Base-by-base conservation (phyloP, 352 stramenopile genomes). In the Saprolegnia diclina region DNA sequence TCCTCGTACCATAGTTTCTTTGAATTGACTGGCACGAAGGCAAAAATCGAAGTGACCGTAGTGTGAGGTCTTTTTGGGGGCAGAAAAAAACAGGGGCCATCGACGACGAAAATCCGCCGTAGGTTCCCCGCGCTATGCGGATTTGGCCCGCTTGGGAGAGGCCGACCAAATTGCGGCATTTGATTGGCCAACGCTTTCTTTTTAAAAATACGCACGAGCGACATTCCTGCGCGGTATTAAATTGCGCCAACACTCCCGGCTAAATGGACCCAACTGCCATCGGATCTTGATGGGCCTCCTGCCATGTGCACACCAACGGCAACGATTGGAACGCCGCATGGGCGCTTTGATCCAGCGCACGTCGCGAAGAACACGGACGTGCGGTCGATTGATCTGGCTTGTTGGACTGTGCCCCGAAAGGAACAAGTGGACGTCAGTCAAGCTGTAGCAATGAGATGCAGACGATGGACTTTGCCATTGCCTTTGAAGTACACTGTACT, bases 1-100 rank as follows among this genome's bases (percentile, higher is more conserved):
- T 48, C 24, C 57, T 1, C 37, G 18, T 66, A 66, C 57, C 57
- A 66, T 66, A 35, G 24, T 61, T 48, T 48, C 42, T 66, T 29
- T n/a, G 35, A 66, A 66, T 66, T 66, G 57, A 66, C 57, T 66
- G 57, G 57, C 48, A 66, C 48, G 57, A 42, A 55, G 50, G 42
- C 57, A 69, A 69, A 69, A 69, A 52, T 69, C 52, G 54, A 69
- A 69, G 63, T 69, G 63, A 69, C 32, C 42, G 53, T 44, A 61
- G 48, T 18, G 13, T 59, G 45, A 52, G 62, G 42, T 44, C 35
- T 56, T 67, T 67, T 67, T 57, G 53, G 55, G 24, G 46, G 46
- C 46, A 54, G 46, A 35, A 59, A 59, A 59, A 59, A 59, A 59
- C 52, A 21, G 52, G 35, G 52, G 35, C n/a, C 46, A 40, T 48